These are phyloP conservation scores for Lachancea nothofagi DNA, from an alignment of 805 yeast genomes.

Conservation along the genomic window DNA sequence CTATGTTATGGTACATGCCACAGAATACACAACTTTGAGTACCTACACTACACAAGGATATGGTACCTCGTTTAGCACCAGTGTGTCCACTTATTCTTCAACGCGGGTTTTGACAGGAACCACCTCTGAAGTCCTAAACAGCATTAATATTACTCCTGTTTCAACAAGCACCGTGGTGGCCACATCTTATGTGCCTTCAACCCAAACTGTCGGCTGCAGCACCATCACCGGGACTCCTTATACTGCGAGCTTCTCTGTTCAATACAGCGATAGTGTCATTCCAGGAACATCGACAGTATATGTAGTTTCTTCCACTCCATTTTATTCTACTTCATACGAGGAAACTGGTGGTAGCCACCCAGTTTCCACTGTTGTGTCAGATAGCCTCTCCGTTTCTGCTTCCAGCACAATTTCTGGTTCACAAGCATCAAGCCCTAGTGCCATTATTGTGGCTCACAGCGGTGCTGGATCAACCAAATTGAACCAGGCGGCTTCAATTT, in stretches of 20 bases:
- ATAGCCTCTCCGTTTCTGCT: not conserved
- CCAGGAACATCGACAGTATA: not conserved
- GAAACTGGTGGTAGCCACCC: not conserved
- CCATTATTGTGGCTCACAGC: not conserved
- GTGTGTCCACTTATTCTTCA: not conserved
- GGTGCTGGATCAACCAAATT: not conserved
- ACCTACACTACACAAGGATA: conserved; percentile 3
- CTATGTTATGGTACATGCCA: conserved; percentile 1
- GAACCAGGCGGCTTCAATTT: too few relatives aligned
- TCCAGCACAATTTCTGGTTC: not conserved
- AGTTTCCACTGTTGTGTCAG: not conserved
- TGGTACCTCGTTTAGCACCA: conserved; percentile 2
- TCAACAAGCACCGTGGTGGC: conserved; percentile 1
- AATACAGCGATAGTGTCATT: conserved; percentile 1
- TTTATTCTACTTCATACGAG: conserved; percentile 1
- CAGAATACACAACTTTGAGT: conserved; percentile 1
- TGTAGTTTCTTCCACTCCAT: conserved; percentile 1
- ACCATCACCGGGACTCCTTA: not conserved
- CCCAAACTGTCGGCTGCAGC: not conserved
- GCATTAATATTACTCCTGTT: conserved; percentile 1
- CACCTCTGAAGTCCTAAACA: conserved; percentile 2
- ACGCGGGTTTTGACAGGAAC: not conserved
- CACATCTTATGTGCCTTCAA: conserved; percentile 2
- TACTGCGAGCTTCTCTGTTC: conserved; percentile 1
- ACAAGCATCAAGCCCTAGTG: not conserved